These are phyloP conservation scores for Mortierella sp. DNA, from an alignment of 371 early-diverging fungal species.

Conservation along the genomic window DNA sequence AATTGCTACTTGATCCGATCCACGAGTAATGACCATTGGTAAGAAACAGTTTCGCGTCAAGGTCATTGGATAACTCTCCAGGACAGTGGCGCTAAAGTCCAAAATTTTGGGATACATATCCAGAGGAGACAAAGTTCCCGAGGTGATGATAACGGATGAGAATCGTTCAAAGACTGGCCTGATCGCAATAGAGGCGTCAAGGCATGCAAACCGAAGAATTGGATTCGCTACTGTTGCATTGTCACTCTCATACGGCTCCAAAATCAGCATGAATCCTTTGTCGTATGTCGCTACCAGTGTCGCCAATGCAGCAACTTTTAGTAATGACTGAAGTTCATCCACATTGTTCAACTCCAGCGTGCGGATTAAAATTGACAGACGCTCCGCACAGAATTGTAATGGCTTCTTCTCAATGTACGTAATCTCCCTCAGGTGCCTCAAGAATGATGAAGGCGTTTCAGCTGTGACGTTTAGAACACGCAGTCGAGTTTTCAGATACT, in stretches of 20 bases:
- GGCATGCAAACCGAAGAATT: slow-evolving; percentile 90
- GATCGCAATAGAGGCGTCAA: slow-evolving; percentile 99
- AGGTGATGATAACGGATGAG: slow-evolving; percentile 98
- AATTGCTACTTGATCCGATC: slow-evolving; percentile 97
- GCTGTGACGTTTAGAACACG: slow-evolving; percentile 98
- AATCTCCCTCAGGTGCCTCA: slow-evolving; percentile 93
- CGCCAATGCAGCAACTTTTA: slow-evolving; percentile 94
- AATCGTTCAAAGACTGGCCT: slow-evolving; percentile 97
- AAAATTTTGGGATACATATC: slow-evolving; percentile 99
- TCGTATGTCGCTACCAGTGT: slow-evolving; percentile 97
- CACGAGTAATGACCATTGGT: slow-evolving; percentile 97
- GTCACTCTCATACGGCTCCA: slow-evolving; percentile 99
- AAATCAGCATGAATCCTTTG: slow-evolving; percentile 96
- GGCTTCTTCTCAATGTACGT: slow-evolving; percentile 96
- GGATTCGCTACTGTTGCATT: slow-evolving; percentile 95
- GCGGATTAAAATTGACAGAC: slow-evolving; percentile 90
- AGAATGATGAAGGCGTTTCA: slow-evolving; percentile 94
- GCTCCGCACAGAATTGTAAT: slow-evolving; percentile 93
- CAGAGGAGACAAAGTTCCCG: slow-evolving; percentile 98
- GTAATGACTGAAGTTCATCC: slow-evolving; percentile 87
- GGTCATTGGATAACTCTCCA: slow-evolving; percentile 95
- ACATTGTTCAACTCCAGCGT: slow-evolving; percentile 94
- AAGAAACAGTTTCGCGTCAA: slow-evolving; percentile 94
- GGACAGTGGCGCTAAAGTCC: slow-evolving; percentile 87
- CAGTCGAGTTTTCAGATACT: slow-evolving; percentile 99